Base-by-base conservation (phyloP, 2,329 filamentous ascomycete species). In the Sphaerulina populicola region DNA sequence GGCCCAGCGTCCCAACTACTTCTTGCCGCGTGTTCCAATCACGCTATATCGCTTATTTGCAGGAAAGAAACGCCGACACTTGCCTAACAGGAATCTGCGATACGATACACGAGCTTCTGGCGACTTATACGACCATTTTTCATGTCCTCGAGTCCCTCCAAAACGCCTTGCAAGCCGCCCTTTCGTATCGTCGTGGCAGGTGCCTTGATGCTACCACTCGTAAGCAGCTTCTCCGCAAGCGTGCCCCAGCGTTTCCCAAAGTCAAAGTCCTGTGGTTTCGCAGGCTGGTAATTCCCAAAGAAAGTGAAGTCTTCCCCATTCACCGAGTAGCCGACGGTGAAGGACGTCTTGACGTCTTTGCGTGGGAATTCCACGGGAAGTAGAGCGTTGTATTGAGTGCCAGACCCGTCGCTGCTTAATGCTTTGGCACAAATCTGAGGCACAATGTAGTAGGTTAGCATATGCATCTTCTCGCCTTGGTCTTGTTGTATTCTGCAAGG, bases 101-200 rank as follows among this genome's bases (percentile, higher is more conserved):
- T 54, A 10, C 53, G 57, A 39, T 75, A 76, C n/a, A 76, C 72
- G 52, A 76, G 54, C 64, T 77, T 76, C 57, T 68, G 62, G 4
- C 69, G 71, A 53, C 69, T 72, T 33, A 76, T 69, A 55, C 71
- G 73, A 7, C 66, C 68, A 18, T 70, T 58, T 61, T 66, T 71
- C 59, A 76, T 53, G 47, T 69, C 57, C 49, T 73, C 60, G 49
- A 76, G 42, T 0, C 73, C 74, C 9, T 71, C 68, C 18, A 72
- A 49, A 12, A 74, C 65, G 29, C 68, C 71, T 43, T 69, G 63
- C 46, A 77, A 57, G 0, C 74, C 74, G 11, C 69, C 66, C 27
- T 62, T 46, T 14, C 69, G 60, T 5, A 74, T 65, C 51, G 66
- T 66, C 18, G 63, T 57, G 12, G 67, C 69, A 60, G 75, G 74